Base-by-base conservation (phyloP, 202 grass and related monocot species). In the Brachypodium distachyon region DNA sequence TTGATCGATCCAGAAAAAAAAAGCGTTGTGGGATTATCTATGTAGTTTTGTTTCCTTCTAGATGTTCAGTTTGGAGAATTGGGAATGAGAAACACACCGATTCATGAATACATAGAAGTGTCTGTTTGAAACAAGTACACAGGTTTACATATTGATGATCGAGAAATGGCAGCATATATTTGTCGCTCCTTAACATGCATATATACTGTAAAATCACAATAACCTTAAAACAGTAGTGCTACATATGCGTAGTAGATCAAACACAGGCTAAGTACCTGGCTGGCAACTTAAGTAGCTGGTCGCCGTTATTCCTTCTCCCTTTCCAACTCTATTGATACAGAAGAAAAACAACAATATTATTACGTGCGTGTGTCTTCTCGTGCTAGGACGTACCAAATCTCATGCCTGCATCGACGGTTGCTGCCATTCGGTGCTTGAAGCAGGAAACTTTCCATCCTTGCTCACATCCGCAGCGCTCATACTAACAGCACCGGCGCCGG, bases 351-450 rank as follows among this genome's bases (percentile, higher is more conserved):
- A n/a, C 37, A 56, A 33, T 32, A 64, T 43, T 81, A 43, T 81
- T 39, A 50, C 22, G 41, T 10, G 28, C 14, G 54, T 13, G 12
- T 9, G 54, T 13, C 8, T n/a, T n/a, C n/a, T n/a, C 23, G 12
- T 73, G 31, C 43, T 41, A 9, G 21, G 41, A 21, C 4, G 58
- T 9, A 26, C 7, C 16, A 74, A 38, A 9, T 23, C 53, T 81
- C 78, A 82, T 39, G 57, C 74, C 7, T 67, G 31, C 73, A 22
- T 74, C 50, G 41, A 78, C 25, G 67, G 26, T 55, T 49, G 32
- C 67, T 78, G 67, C 66, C 80, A 73, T 42, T 82, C 73, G 23
- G 79, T 72, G 59, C 85, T 87, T 16, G 65, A 87, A 52, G 17
- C 40, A 27, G 67, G 74, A 4, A 72, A 4, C 67, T 36, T 87